Base-by-base conservation (phyloP, 305 asterid genomes). In the Fraxinus dipetala region DNA sequence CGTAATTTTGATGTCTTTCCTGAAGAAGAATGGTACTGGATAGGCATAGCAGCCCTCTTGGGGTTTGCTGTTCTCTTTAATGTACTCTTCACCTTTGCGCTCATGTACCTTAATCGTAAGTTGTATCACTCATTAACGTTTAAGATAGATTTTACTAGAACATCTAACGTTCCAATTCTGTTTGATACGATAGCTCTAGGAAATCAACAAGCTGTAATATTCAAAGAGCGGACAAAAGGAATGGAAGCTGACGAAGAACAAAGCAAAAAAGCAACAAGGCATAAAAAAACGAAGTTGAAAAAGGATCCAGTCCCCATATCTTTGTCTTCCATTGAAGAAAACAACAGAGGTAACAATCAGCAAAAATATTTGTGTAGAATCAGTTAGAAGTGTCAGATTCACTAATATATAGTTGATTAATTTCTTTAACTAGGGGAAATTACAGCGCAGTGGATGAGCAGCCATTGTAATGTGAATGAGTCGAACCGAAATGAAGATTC, bases 71-170 rank as follows among this genome's bases (percentile, higher is more conserved):
- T 87, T 70, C 86, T 92, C 78, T 89, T 91, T 70, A 92, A 92
- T 80, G 26, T 85, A 80, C 85, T 92, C 34, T 92, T 91, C 78
- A 89, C 93, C 38, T 34, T 92, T 40, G 88, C 93, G 56, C 97
- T 92, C 48, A 89, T 84, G 88, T 90, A 86, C 86, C 86, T 91
- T 72, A 89, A 84, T 76, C 90, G 96, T 91, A 86, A 90, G 96
- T 80, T 30, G 79, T 81, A 45, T 72, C 69, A 24, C 76, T 76
- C 70, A 67, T 85, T 31, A 69, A 59, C 6, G 22, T 83, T 38
- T 75, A 1, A 11, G 67, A 54, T 61, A 24, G 20, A 81, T 73
- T 54, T 35, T 16, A 69, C 5, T 36, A 13, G 26, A 14, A 36
- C 31, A 3, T 45, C 51, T 67, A 28, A 32, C 40, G 14, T 51